Evolutionary conservation across 1,284 basidiomycete genomes (phyloP).

Genomic region (Cerrena zonata): DNA sequence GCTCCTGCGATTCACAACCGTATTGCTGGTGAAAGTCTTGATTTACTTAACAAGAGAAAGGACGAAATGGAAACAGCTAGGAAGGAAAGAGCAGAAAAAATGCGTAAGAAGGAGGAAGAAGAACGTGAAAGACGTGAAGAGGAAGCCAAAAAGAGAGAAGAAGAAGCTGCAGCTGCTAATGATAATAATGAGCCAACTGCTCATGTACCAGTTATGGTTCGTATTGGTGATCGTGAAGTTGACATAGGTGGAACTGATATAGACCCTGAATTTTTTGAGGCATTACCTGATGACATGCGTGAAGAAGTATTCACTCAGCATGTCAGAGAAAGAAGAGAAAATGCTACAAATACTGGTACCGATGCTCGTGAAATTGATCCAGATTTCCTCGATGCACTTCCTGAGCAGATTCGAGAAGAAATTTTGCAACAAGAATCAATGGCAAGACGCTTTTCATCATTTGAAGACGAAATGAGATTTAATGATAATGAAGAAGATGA

Average conservation of each 20-base stretch:
- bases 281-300: slow-evolving; percentile 96
- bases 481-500: slow-evolving; percentile 84
- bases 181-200: slow-evolving; percentile 15
- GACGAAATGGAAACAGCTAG: slow-evolving; percentile 44
- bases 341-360: slow-evolving; percentile 63
- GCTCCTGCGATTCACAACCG: too few species aligned
- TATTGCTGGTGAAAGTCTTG: slow-evolving; percentile 73
- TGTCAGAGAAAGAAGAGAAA: slow-evolving; percentile 82
- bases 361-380: slow-evolving; percentile 84
- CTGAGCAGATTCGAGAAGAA: slow-evolving; percentile 92
- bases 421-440: slow-evolving; percentile 91
- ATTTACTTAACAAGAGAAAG: slow-evolving; percentile 75
- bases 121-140: slow-evolving; percentile 33
- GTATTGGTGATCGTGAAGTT: slow-evolving; percentile 87
- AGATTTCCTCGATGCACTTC: slow-evolving; percentile 94
- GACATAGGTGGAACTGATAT: slow-evolving; percentile 99
- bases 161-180: slow-evolving; percentile 17
- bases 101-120: slow-evolving; percentile 46
- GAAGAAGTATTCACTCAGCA: slow-evolving; percentile 98
- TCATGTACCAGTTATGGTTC: slow-evolving; percentile 69
- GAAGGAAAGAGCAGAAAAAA: too few species aligned
- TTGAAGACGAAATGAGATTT: slow-evolving; percentile 60
- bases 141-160: slow-evolving; percentile 34
- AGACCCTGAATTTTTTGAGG: slow-evolving; percentile 96
- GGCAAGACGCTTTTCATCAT: slow-evolving; percentile 59